These are phyloP conservation scores for Cardamine resedifolia DNA, from an alignment of 345 rosid species.

Conservation along the genomic window DNA sequence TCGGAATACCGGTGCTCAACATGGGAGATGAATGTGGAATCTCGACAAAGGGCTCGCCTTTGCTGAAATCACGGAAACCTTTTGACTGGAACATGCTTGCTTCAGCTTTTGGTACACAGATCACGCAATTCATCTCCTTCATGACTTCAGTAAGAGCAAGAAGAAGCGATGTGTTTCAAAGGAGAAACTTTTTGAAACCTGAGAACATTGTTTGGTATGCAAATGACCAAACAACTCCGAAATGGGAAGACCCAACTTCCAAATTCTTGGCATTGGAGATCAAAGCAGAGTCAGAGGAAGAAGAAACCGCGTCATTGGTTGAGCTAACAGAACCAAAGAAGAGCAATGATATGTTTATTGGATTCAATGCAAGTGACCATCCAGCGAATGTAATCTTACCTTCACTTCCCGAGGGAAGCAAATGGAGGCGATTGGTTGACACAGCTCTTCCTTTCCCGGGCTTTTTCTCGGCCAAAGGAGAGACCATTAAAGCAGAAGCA, in stretches of 20 bases:
- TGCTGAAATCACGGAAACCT: slow-evolving; percentile 49
- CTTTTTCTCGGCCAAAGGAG: slow-evolving; percentile 64
- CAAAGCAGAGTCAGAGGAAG: slow-evolving; percentile 50
- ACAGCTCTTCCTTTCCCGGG: slow-evolving; percentile 85
- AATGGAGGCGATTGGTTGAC: slow-evolving; percentile 69
- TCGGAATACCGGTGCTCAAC: slow-evolving; percentile 83
- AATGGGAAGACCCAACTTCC: slow-evolving; percentile 69
- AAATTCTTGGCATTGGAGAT: slow-evolving; percentile 73
- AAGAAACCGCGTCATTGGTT: slow-evolving; percentile 33
- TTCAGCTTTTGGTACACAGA: slow-evolving; percentile 70
- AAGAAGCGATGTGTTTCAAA: slow-evolving; percentile 73
- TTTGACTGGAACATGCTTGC: slow-evolving; percentile 68
- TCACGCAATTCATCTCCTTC: slow-evolving; percentile 67
- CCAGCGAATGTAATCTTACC: slow-evolving; percentile 59
- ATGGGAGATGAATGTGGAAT: slow-evolving; percentile 97
- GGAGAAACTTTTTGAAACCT: slow-evolving; percentile 54
- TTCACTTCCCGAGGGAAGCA: slow-evolving; percentile 49
- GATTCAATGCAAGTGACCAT: slow-evolving; percentile 58
- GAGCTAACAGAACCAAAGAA: slow-evolving; percentile 28
- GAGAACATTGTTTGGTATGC: slow-evolving; percentile 84
- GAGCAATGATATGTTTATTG: slow-evolving; percentile 59
- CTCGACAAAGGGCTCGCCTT: slow-evolving; percentile 71
- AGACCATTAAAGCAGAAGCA: slow-evolving; percentile 44
- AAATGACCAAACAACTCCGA: slow-evolving; percentile 62
- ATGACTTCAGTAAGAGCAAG: slow-evolving; percentile 59